Percentiles rank a stretch among this genome's conserved stretches.
phyloP scores from a whole-genome alignment of 1,139 yeast genomes.

The Hyphopichia pseudoburtonii region DNA sequence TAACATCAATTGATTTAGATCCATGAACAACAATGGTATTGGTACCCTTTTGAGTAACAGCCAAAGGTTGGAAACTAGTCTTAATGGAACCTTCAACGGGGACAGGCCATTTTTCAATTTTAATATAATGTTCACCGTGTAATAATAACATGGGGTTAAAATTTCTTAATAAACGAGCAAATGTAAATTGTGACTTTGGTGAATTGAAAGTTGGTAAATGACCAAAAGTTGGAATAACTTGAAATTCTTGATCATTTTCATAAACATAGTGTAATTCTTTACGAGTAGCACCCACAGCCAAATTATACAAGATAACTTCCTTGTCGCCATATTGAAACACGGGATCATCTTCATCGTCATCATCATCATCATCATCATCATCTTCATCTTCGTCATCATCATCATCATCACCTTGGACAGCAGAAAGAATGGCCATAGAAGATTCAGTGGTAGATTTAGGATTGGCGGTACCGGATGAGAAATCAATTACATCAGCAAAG shows the following conservation, averaged over 20 bases:
- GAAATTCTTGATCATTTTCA: constrained; percentile 77
- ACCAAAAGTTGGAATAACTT: constrained; percentile 90
- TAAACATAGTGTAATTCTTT: constrained; percentile 76
- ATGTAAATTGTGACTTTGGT: constrained; percentile 50
- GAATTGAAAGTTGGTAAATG: constrained; percentile 72
- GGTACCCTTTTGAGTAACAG: constrained; percentile 82
- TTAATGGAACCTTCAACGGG: constrained; percentile 68
- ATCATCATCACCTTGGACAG: constrained; percentile 56
- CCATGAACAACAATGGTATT: constrained; percentile 83
- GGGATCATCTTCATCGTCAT: constrained; percentile 48
- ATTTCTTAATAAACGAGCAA: constrained; percentile 64
- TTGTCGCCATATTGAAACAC: constrained; percentile 55
- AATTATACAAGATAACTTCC: constrained; percentile 81
- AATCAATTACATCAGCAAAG: constrained; percentile 67
- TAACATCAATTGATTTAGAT: constrained; percentile 65
- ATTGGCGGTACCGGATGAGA: constrained; percentile 55
- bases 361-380: constrained; percentile 51
- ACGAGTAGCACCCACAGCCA: constrained; percentile 85
- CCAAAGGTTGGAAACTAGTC: constrained; percentile 67
- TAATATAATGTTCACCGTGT: constrained; percentile 95
- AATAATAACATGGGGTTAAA: constrained; percentile 86
- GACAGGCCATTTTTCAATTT: constrained; percentile 73
- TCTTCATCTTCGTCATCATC: constrained; percentile 50
- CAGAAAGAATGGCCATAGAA: constrained; percentile 70
- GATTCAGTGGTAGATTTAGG: constrained; percentile 76